phyloP scores from a whole-genome alignment of 2,329 filamentous ascomycete species.

The Pyricularia sp. region DNA sequence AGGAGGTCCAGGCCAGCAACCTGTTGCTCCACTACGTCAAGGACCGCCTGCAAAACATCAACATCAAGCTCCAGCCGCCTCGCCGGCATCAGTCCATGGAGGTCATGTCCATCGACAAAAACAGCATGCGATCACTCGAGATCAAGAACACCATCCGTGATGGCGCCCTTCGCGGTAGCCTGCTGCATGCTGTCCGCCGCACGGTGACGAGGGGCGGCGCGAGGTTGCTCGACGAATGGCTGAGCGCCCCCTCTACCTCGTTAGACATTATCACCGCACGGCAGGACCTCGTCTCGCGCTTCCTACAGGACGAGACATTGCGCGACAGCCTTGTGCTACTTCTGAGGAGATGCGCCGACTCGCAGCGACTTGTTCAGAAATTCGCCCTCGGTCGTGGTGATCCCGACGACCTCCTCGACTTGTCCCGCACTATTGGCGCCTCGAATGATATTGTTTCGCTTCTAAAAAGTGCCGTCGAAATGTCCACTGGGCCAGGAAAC shows the following conservation, averaged over 20 bases:
- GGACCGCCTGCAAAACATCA: conserved; percentile 65
- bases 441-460: conserved; percentile 56
- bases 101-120: conserved; percentile 85
- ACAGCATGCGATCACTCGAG: conserved; percentile 81
- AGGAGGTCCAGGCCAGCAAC: conserved; percentile 70
- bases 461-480: conserved; percentile 18
- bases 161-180: conserved; percentile 66
- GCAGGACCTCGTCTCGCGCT: conserved; percentile 70
- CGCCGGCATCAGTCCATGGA: conserved; percentile 63
- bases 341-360: conserved; percentile 71
- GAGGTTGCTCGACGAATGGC: conserved; percentile 71
- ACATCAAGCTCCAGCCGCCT: conserved; percentile 77
- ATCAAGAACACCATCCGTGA: conserved; percentile 81
- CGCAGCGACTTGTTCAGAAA: conserved; percentile 83
- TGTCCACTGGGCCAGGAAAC: conserved; percentile 6
- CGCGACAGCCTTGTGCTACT: conserved; percentile 61
- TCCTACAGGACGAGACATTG: conserved; percentile 57
- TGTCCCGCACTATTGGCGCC: conserved; percentile 72
- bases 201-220: conserved; percentile 91
- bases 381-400: conserved; percentile 90
- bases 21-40: conserved; percentile 79
- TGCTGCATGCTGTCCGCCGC: conserved; percentile 79
- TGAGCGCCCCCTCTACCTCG: conserved; percentile 84
- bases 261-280: conserved; percentile 67
- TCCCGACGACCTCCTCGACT: conserved; percentile 76